Evolutionary conservation across 306 rosid species (phyloP).

Genomic region (Cicer chorassanicum): DNA sequence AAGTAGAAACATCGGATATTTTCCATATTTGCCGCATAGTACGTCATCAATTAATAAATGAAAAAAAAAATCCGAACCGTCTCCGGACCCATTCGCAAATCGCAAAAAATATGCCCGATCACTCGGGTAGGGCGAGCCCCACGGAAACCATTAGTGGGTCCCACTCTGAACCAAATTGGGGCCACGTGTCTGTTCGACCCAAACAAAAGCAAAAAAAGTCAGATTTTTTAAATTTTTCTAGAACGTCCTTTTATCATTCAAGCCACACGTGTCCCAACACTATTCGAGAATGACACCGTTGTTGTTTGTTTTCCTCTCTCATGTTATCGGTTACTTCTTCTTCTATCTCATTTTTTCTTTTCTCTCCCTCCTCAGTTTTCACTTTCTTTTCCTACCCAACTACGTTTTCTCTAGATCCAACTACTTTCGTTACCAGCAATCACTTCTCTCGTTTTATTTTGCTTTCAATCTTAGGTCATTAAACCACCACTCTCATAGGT

Average conservation of each 20-base stretch:
- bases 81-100: neutral
- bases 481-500: neutral
- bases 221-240: constrained; percentile 15
- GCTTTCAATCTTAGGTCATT: neutral
- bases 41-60: no score
- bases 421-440: constrained; percentile 20
- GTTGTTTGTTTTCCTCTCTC: constrained; percentile 25
- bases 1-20: no score
- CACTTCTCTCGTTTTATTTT: neutral
- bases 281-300: constrained; percentile 32
- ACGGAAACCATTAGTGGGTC: constrained; percentile 20
- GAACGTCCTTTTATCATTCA: constrained; percentile 20
- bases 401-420: constrained; percentile 50
- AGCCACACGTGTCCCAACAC: constrained; percentile 39
- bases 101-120: neutral
- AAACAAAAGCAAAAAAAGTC: constrained; percentile 40
- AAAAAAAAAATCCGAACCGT: neutral
- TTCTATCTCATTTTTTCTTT: no score
- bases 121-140: neutral
- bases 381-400: constrained; percentile 37
- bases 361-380: constrained; percentile 26
- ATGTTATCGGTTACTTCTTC: constrained; percentile 42
- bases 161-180: neutral
- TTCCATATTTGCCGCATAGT: no score
- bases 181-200: constrained; percentile 32